Evolutionary conservation across 495 filamentous ascomycete species (phyloP), one percentile per base, ranked within the genome.

Genomic region (Neurospora sp.): DNA sequence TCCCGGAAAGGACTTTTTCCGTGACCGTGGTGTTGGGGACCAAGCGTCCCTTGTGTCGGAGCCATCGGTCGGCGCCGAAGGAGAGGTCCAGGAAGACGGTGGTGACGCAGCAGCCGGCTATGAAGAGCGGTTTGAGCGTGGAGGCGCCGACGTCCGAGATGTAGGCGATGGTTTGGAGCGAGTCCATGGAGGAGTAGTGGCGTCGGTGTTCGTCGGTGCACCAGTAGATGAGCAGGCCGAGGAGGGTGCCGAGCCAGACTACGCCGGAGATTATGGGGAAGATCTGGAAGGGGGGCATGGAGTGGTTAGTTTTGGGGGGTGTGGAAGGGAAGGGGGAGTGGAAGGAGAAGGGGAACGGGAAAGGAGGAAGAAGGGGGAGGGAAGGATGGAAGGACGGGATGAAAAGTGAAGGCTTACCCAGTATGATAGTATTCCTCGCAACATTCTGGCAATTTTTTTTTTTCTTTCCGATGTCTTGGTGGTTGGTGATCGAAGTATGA

Each of bases 31-130:
- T 89, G 79, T 95, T 96, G 71, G 86, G 88, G 14, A 89, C 88
- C 44, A 96, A 81, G 4, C 91, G 89, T 1, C 91, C 92, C 3
- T 83, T 84, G 80, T 96, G 92, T 20, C 94, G 91, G 46, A 97
- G 86, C 87, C 90, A 93, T 65, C 94, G 88, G 86, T 97, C 96
- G 37, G 91, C 81, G 39, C 90, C 81, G 73, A 99, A 93, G 12
- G 92, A 89, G 37, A 95, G 81, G 83, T 97, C 93, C 72, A 99
- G 89, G 74, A 93, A 91, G 41, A 97, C 83, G 70, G 94, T 93
- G 20, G 92, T 94, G 22, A 97, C 84, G 12, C 86, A 83, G 81
- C 90, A 91, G 71, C 94, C 94, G 12, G 89, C 84, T 72, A 99
- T 89, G 84, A 99, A 99, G 2, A 98, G 84, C 0, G 96, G 96